Percentiles rank a stretch among this genome's conserved stretches.
phyloP scores from a whole-genome alignment of 768 basidiomycete genomes.

The Mycena alexandri region DNA sequence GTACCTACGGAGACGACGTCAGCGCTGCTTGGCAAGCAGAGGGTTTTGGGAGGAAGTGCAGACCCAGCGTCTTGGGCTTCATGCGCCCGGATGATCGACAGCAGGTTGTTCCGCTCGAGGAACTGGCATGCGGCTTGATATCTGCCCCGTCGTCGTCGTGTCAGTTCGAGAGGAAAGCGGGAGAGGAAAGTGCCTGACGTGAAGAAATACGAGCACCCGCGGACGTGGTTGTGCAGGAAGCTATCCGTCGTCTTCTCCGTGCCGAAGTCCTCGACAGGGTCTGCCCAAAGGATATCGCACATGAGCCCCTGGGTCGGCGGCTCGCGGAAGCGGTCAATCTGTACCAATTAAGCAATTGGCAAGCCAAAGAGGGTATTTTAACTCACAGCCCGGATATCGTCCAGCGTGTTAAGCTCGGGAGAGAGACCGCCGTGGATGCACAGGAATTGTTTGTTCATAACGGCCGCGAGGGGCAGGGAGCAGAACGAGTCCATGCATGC shows the following conservation, averaged over 20 bases:
- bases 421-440: slow-evolving; percentile 98
- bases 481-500: slow-evolving; percentile 99
- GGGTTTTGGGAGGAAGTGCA: slow-evolving; percentile 38
- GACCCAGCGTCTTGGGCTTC: slow-evolving; percentile 99
- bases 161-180: neutral
- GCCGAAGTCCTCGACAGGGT: slow-evolving; percentile 98
- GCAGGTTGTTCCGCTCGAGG: slow-evolving; percentile 95
- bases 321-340: slow-evolving; percentile 99
- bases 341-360: slow-evolving; percentile 21
- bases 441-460: slow-evolving; percentile 99
- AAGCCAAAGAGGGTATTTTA: neutral
- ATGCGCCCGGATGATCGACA: slow-evolving; percentile 97
- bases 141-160: slow-evolving; percentile 52
- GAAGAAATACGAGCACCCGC: slow-evolving; percentile 97
- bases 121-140: slow-evolving; percentile 98
- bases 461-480: slow-evolving; percentile 91
- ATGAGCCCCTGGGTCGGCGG: slow-evolving; percentile 97
- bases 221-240: slow-evolving; percentile 96
- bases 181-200: slow-evolving; percentile 50
- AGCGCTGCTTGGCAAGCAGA: slow-evolving; percentile 8
- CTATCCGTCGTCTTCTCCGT: slow-evolving; percentile 91
- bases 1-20: slow-evolving; percentile 64
- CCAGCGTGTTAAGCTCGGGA: slow-evolving; percentile 94
- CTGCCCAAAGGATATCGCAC: slow-evolving; percentile 99
- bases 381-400: slow-evolving; percentile 89